These are phyloP conservation scores for Candida ipomoeae DNA, from an alignment of 805 yeast species.

Conservation along the genomic window DNA sequence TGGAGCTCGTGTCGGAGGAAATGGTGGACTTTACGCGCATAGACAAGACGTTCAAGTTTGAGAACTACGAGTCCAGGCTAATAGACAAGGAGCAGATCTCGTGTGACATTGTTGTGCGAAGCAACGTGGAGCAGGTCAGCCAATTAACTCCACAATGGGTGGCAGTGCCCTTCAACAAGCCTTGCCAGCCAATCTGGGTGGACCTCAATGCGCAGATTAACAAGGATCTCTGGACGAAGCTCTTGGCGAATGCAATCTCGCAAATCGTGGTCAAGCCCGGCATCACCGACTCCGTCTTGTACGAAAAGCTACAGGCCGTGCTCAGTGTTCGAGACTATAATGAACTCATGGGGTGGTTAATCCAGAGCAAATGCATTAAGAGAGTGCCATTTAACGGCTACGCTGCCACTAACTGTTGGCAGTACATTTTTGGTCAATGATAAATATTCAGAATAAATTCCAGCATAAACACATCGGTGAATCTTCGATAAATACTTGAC, in stretches of 20 bases:
- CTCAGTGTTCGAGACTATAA: slow-evolving; percentile 27
- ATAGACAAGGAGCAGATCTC: slow-evolving; percentile 65
- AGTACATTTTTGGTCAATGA: slow-evolving; percentile 30
- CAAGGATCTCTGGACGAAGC: slow-evolving; percentile 53
- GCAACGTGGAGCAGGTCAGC: slow-evolving; percentile 8
- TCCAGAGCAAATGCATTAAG: slow-evolving; percentile 33
- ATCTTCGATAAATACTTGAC: too few species aligned
- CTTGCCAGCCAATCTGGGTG: slow-evolving; percentile 71
- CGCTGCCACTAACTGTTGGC: slow-evolving; percentile 47
- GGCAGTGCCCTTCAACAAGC: slow-evolving; percentile 54
- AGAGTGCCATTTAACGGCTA: slow-evolving; percentile 35
- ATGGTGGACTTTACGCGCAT: slow-evolving; percentile 27
- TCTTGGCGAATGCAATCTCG: slow-evolving; percentile 44
- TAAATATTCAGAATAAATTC: too few species aligned
- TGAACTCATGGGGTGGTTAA: slow-evolving; percentile 38
- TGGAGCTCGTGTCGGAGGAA: slow-evolving; percentile 47
- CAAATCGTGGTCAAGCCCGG: slow-evolving; percentile 38
- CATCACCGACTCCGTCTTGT: slow-evolving; percentile 20
- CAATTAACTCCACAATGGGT: slow-evolving; percentile 13
- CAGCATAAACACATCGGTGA: too few species aligned
- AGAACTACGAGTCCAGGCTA: slow-evolving; percentile 71
- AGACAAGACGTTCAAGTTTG: slow-evolving; percentile 49
- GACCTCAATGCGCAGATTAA: slow-evolving; percentile 61
- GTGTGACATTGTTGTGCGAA: slow-evolving; percentile 53
- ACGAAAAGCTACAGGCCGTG: slow-evolving; percentile 26